phyloP scores from a whole-genome alignment of 352 stramenopile species.

The Plasmopara viticola region DNA sequence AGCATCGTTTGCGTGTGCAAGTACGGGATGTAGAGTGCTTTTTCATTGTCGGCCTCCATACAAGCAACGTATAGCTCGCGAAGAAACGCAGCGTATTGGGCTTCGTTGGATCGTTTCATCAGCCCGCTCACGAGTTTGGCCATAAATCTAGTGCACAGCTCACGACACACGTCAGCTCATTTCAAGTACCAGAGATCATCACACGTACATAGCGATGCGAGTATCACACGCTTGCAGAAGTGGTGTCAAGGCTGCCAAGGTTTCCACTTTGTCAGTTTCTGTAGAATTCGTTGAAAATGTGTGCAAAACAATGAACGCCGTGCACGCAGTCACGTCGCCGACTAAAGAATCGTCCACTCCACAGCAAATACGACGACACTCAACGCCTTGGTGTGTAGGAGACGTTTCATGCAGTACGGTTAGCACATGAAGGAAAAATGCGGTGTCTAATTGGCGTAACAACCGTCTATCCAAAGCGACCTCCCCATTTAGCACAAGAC shows the following conservation, averaged over 20 bases:
- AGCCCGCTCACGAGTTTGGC: slow-evolving; percentile 29
- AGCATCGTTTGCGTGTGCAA: slow-evolving; percentile 32
- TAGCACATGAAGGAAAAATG: slow-evolving; percentile 36
- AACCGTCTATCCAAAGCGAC: slow-evolving; percentile 26
- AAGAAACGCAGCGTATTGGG: slow-evolving; percentile 28
- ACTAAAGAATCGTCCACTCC: slow-evolving; percentile 18
- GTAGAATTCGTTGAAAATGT: slow-evolving; percentile 11
- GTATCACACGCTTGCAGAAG: slow-evolving; percentile 38
- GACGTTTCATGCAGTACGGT: slow-evolving; percentile 19
- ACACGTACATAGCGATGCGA: slow-evolving; percentile 40
- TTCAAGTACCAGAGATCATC: background rate
- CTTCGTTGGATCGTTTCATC: slow-evolving; percentile 24
- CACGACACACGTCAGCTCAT: slow-evolving; percentile 3
- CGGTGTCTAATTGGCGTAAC: slow-evolving; percentile 15
- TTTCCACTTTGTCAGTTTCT: slow-evolving; percentile 6
- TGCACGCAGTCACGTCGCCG: slow-evolving; percentile 25
- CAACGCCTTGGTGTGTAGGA: slow-evolving; percentile 3
- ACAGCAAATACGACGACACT: slow-evolving; percentile 34
- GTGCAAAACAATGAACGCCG: slow-evolving; percentile 25
- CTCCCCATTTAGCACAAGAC: slow-evolving; percentile 27
- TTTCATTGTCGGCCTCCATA: slow-evolving; percentile 35
- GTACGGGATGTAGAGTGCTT: slow-evolving; percentile 30
- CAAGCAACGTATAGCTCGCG: slow-evolving; percentile 36
- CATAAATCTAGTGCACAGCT: slow-evolving; percentile 25
- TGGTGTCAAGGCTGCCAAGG: slow-evolving; percentile 15